phyloP scores from a whole-genome alignment of 306 rosid genomes.

The Dalbergia oliveri region DNA sequence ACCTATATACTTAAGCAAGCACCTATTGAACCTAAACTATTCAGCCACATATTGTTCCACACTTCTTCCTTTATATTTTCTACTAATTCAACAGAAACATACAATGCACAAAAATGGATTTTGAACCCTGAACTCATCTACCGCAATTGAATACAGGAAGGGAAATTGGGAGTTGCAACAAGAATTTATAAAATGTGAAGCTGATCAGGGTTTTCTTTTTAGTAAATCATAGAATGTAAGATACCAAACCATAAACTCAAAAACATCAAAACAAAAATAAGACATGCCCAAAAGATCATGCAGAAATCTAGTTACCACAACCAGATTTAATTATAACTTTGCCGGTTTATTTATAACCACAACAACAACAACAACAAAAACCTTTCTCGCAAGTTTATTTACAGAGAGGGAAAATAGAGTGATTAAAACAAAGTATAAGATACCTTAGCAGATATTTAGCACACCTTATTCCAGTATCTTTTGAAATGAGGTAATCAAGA shows the following conservation, averaged over 20 bases:
- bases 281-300: conserved; percentile 14
- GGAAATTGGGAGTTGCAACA: background rate
- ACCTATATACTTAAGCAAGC: too few relatives aligned
- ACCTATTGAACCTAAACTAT: too few relatives aligned
- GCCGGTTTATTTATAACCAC: conserved; percentile 18
- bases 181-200: background rate
- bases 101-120: conserved; percentile 20
- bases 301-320: conserved; percentile 27
- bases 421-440: conserved; percentile 2
- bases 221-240: conserved; percentile 31
- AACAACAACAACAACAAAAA: background rate
- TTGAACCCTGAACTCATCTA: conserved; percentile 25
- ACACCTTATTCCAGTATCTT: conserved; percentile 84
- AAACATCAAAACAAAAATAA: conserved; percentile 26
- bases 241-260: conserved; percentile 25
- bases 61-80: too few relatives aligned
- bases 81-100: background rate
- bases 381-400: background rate
- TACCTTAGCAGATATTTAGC: conserved; percentile 89
- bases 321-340: conserved; percentile 22
- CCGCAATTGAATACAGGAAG: background rate
- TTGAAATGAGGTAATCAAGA: conserved; percentile 91
- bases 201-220: conserved; percentile 15
- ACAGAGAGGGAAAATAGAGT: background rate
- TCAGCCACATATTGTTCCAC: too few relatives aligned